phyloP scores from a whole-genome alignment of 2,329 filamentous ascomycete species.

The Fusarium luffae region DNA sequence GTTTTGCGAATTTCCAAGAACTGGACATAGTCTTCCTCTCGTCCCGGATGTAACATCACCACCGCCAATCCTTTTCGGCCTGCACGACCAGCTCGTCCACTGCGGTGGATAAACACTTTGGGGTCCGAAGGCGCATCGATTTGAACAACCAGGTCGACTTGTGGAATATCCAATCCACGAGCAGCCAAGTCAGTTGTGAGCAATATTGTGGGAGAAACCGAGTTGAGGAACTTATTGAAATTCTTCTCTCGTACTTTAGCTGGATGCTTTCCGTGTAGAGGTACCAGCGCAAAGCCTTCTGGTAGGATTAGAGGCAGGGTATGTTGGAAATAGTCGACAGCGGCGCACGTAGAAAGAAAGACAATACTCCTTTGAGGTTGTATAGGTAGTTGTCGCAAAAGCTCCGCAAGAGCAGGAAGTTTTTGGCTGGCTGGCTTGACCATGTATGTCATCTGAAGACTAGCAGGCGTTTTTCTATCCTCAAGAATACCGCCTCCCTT shows the following conservation, averaged over 20 bases:
- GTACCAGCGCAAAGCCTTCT: conserved; percentile 74
- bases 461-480: conserved; percentile 90
- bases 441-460: conserved; percentile 90
- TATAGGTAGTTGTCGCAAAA: conserved; percentile 77
- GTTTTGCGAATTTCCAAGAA: conserved; percentile 91
- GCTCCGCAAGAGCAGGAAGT: conserved; percentile 75
- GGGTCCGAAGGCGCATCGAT: conserved; percentile 86
- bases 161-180: conserved; percentile 89
- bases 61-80: conserved; percentile 87
- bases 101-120: conserved; percentile 94
- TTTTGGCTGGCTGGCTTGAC: conserved; percentile 81
- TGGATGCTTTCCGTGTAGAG: conserved; percentile 91
- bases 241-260: conserved; percentile 90
- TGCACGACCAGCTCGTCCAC: conserved; percentile 89
- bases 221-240: conserved; percentile 81
- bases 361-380: conserved; percentile 87
- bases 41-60: conserved; percentile 84
- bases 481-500: conserved; percentile 73
- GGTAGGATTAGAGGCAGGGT: conserved; percentile 80
- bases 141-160: conserved; percentile 91
- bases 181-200: conserved; percentile 94
- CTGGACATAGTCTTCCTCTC: conserved; percentile 88
- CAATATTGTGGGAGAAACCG: conserved; percentile 80
- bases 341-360: conserved; percentile 92
- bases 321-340: conserved; percentile 92